Base-by-base conservation (phyloP, 805 yeast species). In the Saturnispora ahearnii region DNA sequence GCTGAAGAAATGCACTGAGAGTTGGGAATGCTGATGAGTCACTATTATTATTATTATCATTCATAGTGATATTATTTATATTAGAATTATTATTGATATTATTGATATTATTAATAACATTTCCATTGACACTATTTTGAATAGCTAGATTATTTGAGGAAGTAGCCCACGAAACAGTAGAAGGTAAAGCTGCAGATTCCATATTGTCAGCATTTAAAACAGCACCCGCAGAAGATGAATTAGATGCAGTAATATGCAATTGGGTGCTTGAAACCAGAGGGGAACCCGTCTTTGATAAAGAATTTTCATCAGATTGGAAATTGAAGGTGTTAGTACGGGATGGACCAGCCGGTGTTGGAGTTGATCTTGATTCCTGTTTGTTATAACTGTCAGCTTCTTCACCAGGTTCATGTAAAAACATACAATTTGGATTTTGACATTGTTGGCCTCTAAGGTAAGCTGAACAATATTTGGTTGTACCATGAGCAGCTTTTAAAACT, bases 331-430 rank as follows among this genome's bases (percentile, higher is more conserved):
- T 38, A 1, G 18, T 12, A 24, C 42, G 42, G 26, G 30, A 22
- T 24, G 42, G 42, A 12, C 28, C 28, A 38, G 45, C 15, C 8
- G 34, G 36, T 8, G 36, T 30, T 3, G 45, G 45, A 4, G 45
- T 43, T 2, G 15, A 24, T 21, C 45, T 43, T 3, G 45, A 43
- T 61, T 87, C 95, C 62, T 87, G 89, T 66, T 96, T 81, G 28
- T 96, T 87, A 69, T 87, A 91, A 10, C 96, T 85, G 61, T 93
- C 99, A 2, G 98, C 98, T 66, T 93, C 99, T 72, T 93, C 99
- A 52, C 99, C 99, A 6, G 99, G 99, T 68, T 93, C 99, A 66
- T 93, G 99, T 60, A 93, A 74, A 62, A 93, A 93, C 99, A 93
- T 93, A 75, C 99, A 93, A 62, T 89, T 88, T 54, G 98, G 98